Conservation (phyloP, 108 stramenopile species). For the Cylindrotheca fusiformis region DNA sequence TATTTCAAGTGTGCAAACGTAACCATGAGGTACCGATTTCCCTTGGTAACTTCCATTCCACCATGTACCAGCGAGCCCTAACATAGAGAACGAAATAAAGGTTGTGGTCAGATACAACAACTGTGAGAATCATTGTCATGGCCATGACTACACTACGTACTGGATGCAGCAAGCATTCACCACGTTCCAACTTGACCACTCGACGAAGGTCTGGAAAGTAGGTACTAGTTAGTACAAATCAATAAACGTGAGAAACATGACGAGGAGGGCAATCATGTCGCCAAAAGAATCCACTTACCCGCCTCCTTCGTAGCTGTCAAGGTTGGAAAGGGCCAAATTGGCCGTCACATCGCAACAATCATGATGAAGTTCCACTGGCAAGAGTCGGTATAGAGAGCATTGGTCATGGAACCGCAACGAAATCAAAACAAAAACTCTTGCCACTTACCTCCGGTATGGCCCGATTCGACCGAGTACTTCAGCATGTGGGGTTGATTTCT, state of each 20-base stretch:
- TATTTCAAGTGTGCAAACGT: constrained; percentile 55
- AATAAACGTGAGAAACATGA: background rate
- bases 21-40: constrained; percentile 73
- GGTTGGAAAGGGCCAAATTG: constrained; percentile 59
- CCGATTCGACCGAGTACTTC: constrained; percentile 59
- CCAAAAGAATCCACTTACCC: constrained; percentile 42
- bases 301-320: constrained; percentile 54
- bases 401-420: background rate
- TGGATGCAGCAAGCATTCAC: constrained; percentile 77
- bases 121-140: constrained; percentile 6
- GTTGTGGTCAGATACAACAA: constrained; percentile 36
- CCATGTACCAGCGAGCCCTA: constrained; percentile 65
- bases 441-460: constrained; percentile 53
- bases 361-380: constrained; percentile 73
- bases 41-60: constrained; percentile 57
- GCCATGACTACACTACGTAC: no score
- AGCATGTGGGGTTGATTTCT: constrained; percentile 79
- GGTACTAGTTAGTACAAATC: constrained; percentile 39
- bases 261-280: background rate
- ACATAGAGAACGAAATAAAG: constrained; percentile 24
- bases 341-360: constrained; percentile 77
- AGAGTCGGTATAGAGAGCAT: background rate
- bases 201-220: constrained; percentile 52
- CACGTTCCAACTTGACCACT: constrained; percentile 56
- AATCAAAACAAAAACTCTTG: background rate